Percentiles rank a stretch among this genome's conserved stretches.
Evolutionary conservation across 805 yeast species (phyloP).

Genomic region (Scheffersomyces lignosus): DNA sequence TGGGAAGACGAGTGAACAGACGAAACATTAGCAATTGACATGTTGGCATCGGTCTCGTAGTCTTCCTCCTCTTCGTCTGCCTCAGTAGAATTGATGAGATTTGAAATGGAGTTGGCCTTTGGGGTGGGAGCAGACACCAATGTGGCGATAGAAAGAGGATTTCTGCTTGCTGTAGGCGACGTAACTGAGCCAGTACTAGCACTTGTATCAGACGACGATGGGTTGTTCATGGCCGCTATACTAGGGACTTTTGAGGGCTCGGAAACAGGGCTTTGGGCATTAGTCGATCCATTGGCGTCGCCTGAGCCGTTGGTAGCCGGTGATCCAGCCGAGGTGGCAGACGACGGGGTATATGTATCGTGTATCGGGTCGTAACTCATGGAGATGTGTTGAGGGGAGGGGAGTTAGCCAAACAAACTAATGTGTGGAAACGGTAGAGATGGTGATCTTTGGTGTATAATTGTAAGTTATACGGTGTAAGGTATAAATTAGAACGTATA

Average conservation of each 20-base stretch:
- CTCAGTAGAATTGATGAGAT: background rate
- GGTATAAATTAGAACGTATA: too few relatives aligned
- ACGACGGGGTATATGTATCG: constrained; percentile 26
- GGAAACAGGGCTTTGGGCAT: background rate
- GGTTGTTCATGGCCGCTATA: background rate
- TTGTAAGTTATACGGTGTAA: too few relatives aligned
- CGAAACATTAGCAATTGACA: background rate
- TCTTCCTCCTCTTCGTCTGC: constrained; percentile 3
- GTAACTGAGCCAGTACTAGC: background rate
- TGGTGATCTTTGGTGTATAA: too few relatives aligned
- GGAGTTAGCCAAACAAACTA: too few relatives aligned
- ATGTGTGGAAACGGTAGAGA: too few relatives aligned
- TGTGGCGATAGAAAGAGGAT: constrained; percentile 9
- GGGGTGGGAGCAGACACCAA: constrained; percentile 6
- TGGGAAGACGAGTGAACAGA: background rate
- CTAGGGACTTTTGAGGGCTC: constrained; percentile 1
- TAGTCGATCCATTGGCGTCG: too few relatives aligned
- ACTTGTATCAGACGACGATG: background rate
- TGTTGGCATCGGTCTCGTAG: background rate
- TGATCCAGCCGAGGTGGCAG: background rate
- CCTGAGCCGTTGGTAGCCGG: background rate
- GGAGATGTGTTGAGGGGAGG: too few relatives aligned
- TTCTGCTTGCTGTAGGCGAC: background rate
- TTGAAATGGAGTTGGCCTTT: background rate
- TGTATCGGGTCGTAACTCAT: constrained; percentile 48